Evolutionary conservation across 1,139 yeast species (phyloP).

Genomic region (Kodamaea alishanica): DNA sequence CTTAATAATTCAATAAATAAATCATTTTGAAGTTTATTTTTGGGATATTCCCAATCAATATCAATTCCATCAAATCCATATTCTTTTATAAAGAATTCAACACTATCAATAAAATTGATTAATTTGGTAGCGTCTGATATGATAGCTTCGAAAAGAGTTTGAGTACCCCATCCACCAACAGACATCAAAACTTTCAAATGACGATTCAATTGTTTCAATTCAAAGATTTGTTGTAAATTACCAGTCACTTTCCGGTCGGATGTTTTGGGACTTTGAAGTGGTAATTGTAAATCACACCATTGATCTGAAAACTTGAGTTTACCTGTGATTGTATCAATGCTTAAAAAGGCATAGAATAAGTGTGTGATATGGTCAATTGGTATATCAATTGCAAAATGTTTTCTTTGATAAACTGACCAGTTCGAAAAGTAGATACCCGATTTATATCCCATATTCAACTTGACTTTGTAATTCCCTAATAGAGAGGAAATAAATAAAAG

Average conservation of each 20-base stretch:
- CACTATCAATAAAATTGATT: constrained; percentile 47
- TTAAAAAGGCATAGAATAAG: constrained; percentile 73
- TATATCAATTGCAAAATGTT: constrained; percentile 64
- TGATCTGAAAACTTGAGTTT: constrained; percentile 52
- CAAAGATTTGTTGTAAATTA: constrained; percentile 52
- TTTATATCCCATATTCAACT: constrained; percentile 13
- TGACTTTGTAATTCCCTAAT: background rate
- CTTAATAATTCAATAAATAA: constrained; percentile 45
- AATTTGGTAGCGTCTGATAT: constrained; percentile 36
- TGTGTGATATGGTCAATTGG: constrained; percentile 59
- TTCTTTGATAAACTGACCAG: constrained; percentile 73
- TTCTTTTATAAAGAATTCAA: constrained; percentile 44
- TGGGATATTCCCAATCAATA: constrained; percentile 93
- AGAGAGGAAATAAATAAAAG: no score
- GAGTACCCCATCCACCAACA: constrained; percentile 86
- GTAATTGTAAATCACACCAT: constrained; percentile 64
- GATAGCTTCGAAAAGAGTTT: constrained; percentile 48
- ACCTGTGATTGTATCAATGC: constrained; percentile 54
- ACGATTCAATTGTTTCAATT: constrained; percentile 46
- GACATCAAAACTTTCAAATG: constrained; percentile 63
- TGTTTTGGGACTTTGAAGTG: constrained; percentile 24
- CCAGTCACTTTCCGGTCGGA: constrained; percentile 36
- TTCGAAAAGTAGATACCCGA: constrained; percentile 39
- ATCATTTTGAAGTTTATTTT: constrained; percentile 41
- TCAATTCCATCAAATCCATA: constrained; percentile 88